Evolutionary conservation across 106 monocot genomes (phyloP), one percentile per base, ranked within the genome.

Genomic region (Dactylorhiza incarnata): DNA sequence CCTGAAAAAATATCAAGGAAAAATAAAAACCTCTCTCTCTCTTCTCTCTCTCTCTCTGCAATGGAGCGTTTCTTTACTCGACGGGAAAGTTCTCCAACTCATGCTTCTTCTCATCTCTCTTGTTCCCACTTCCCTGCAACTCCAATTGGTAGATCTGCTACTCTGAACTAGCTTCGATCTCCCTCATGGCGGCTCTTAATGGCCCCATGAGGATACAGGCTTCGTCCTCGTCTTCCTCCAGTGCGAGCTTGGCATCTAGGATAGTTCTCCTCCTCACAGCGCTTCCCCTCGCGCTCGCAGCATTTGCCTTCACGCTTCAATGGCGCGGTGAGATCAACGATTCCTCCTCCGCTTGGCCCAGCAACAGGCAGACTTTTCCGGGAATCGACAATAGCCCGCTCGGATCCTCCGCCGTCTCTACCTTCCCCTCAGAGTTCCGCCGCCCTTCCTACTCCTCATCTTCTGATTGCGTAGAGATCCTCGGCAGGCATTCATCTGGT

Each of bases 281-380:
- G 7, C 79, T 97, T 16, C 94, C 94, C 20, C 82, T 97, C 67
- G 46, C 87, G 0, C 86, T 97, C 15, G 91, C 97, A 15, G 50
- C 79, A 44, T 78, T 97, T 69, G 97, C 97, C 49, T 97, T 97
- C 80, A 76, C 87, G 26, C 97, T 97, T 69, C 97, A 97, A 58
- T 97, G 97, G 97, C 89, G 97, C 48, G 97, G 97, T 7, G 93
- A 89, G 48, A 47, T 90, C 68, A 89, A 94, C 44, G 93, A 97
- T 75, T 91, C 89, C 12, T 73, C 83, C 5, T 78, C 87, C 7
- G 78, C 89, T 7, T 94, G 91, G 91, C 85, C 93, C 53, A 20
- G 79, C 24, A 83, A 86, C 48, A 19, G 24, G 20, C 83, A 83
- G 82, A 75, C n/a, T 58, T 97, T 97, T 54, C 93, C 93, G n/a